These are phyloP conservation scores for Hypoxylon sp. DNA, from an alignment of 2,329 filamentous ascomycete species.

Conservation along the genomic window DNA sequence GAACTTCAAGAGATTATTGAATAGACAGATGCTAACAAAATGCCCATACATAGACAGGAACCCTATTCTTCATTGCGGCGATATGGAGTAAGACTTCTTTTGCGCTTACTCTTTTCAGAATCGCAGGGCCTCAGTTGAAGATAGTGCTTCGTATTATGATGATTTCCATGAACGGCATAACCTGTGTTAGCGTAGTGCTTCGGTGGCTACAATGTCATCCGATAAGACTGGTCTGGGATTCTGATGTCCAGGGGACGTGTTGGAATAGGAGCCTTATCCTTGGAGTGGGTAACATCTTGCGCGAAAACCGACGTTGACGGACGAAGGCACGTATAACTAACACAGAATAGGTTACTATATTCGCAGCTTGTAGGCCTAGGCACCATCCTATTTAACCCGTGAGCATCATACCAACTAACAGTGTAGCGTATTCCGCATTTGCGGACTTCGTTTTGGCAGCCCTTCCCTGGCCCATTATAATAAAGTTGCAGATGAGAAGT, in stretches of 20 bases:
- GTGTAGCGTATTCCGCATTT: conserved; percentile 49
- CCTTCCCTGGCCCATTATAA: conserved; percentile 58
- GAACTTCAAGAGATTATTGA: not conserved
- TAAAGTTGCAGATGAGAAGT: conserved; percentile 55
- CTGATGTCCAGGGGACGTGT: conserved; percentile 31
- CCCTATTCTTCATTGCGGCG: conserved; percentile 54
- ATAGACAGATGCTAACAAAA: conserved; percentile 4
- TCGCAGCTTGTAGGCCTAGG: conserved; percentile 33
- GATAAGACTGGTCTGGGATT: conserved; percentile 35
- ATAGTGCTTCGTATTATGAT: conserved; percentile 54
- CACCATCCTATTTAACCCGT: not conserved
- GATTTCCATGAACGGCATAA: conserved; percentile 50
- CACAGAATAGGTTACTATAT: conserved; percentile 37
- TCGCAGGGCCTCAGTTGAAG: conserved; percentile 50
- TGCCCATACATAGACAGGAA: conserved; percentile 38
- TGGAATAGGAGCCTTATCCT: conserved; percentile 41
- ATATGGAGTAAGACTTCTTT: conserved; percentile 60
- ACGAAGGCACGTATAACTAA: not conserved
- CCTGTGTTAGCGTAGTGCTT: conserved; percentile 48
- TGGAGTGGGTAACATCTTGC: not conserved
- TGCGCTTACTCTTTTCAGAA: conserved; percentile 55
- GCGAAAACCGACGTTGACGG: not conserved
- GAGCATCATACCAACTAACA: conserved; percentile 7
- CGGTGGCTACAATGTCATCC: conserved; percentile 45
- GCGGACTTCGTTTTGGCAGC: conserved; percentile 58